Evolutionary conservation across 1,284 basidiomycete genomes (phyloP).

Genomic region (Leucocoprinus gongylophorus): DNA sequence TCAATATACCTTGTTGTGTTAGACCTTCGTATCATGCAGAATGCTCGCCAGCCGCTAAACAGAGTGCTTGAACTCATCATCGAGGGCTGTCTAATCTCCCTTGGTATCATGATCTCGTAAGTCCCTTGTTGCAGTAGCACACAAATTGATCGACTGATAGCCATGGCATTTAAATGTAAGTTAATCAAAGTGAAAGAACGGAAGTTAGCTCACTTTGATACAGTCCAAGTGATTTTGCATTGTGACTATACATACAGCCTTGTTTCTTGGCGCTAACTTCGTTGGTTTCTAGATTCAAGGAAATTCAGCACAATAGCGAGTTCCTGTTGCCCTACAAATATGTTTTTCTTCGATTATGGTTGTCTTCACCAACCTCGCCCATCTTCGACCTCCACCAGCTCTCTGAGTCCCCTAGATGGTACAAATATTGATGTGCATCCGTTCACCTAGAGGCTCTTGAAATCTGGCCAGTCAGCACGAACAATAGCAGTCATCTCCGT

Average conservation of each 20-base stretch:
- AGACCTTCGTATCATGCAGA: constrained; percentile 66
- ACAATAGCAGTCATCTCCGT: constrained; percentile 60
- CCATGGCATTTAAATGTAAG: constrained; percentile 23
- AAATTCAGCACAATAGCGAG: constrained; percentile 60
- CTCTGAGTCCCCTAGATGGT: constrained; percentile 66
- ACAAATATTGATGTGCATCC: neutral
- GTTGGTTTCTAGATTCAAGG: constrained; percentile 40
- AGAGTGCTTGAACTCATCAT: constrained; percentile 65
- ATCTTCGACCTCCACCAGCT: constrained; percentile 29
- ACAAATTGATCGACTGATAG: neutral
- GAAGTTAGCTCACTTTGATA: neutral
- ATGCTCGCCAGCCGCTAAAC: constrained; percentile 50
- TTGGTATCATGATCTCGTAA: constrained; percentile 64
- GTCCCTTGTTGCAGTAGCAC: constrained; percentile 20
- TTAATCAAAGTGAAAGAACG: neutral
- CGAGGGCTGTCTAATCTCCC: constrained; percentile 62
- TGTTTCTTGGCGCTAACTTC: neutral
- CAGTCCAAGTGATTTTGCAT: constrained; percentile 47
- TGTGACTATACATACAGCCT: constrained; percentile 28
- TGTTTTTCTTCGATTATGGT: constrained; percentile 57
- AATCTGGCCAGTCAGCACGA: constrained; percentile 52
- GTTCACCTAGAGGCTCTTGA: constrained; percentile 41
- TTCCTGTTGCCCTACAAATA: constrained; percentile 65
- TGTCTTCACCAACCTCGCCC: constrained; percentile 41
- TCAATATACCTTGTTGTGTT: neutral